Percentiles rank a stretch among this genome's conserved stretches.
Conservation (phyloP, 768 basidiomycete genomes). For the Xanthoconium stramineum region DNA sequence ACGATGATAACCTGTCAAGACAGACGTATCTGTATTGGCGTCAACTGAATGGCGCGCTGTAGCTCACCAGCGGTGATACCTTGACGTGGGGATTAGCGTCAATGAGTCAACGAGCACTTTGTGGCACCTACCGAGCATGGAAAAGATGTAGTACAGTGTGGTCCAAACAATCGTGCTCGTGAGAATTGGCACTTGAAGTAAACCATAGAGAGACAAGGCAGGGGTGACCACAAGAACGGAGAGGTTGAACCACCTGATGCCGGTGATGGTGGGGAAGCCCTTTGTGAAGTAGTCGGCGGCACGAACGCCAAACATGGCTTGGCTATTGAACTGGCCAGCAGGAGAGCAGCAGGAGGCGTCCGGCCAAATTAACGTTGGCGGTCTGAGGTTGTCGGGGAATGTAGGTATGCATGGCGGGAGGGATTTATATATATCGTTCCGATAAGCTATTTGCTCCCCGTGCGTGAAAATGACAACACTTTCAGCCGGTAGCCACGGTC, state of each 20-base stretch:
- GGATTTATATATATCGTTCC: slow-evolving; percentile 29
- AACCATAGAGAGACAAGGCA: slow-evolving; percentile 64
- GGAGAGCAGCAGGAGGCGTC: background rate
- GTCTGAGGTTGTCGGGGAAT: slow-evolving; percentile 12
- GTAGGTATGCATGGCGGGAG: slow-evolving; percentile 10
- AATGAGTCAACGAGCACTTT: slow-evolving; percentile 6
- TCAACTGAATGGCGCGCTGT: background rate
- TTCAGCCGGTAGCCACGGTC: slow-evolving; percentile 23
- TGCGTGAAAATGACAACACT: slow-evolving; percentile 17
- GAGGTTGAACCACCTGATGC: slow-evolving; percentile 78
- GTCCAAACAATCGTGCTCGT: slow-evolving; percentile 59
- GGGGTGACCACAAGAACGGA: slow-evolving; percentile 69
- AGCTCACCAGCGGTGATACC: slow-evolving; percentile 49
- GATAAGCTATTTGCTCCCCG: slow-evolving; percentile 16
- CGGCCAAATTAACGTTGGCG: slow-evolving; percentile 5
- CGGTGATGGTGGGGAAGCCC: slow-evolving; percentile 47
- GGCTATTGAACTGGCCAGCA: background rate
- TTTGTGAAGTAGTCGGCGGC: slow-evolving; percentile 16
- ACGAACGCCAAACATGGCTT: slow-evolving; percentile 11
- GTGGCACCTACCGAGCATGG: slow-evolving; percentile 67
- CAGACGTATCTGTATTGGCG: slow-evolving; percentile 1
- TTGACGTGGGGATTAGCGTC: slow-evolving; percentile 19
- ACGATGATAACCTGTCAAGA: slow-evolving; percentile 65
- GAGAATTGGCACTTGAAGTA: slow-evolving; percentile 44
- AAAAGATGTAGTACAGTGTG: slow-evolving; percentile 74